Evolutionary conservation across 805 yeast species (phyloP).

Genomic region (Maudiozyma serrabonitensis): DNA sequence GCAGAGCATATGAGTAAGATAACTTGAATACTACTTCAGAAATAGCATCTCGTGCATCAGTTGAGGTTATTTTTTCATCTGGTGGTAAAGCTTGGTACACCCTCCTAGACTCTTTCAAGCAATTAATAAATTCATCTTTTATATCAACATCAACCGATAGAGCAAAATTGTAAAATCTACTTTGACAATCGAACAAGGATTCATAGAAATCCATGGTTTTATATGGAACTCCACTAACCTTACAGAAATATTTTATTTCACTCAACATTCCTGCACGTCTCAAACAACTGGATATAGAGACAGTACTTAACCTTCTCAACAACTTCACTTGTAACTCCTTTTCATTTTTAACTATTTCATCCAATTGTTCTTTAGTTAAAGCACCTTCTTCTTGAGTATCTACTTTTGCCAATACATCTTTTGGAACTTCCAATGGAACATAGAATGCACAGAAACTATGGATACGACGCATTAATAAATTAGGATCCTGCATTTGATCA

Average conservation of each 20-base stretch:
- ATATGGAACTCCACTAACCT: slow-evolving; percentile 13
- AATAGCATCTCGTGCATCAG: slow-evolving; percentile 27
- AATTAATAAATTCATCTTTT: slow-evolving; percentile 30
- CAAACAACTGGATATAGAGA: slow-evolving; percentile 35
- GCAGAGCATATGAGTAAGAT: slow-evolving; percentile 29
- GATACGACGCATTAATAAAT: slow-evolving; percentile 49
- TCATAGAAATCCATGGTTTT: slow-evolving; percentile 17
- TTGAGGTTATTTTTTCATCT: slow-evolving; percentile 22
- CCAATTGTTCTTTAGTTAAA: slow-evolving; percentile 30
- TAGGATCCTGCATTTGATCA: slow-evolving; percentile 25
- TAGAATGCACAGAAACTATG: slow-evolving; percentile 56
- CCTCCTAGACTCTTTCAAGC: slow-evolving; percentile 30
- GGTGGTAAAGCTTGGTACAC: slow-evolving; percentile 33
- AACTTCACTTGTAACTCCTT: slow-evolving; percentile 53
- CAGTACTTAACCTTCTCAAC: slow-evolving; percentile 52
- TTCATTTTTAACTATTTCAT: slow-evolving; percentile 45
- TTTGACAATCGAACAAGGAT: slow-evolving; percentile 27
- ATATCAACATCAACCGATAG: slow-evolving; percentile 59
- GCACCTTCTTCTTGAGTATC: slow-evolving; percentile 10
- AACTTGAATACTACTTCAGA: slow-evolving; percentile 31
- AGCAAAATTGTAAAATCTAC: slow-evolving; percentile 42
- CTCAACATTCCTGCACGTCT: slow-evolving; percentile 19
- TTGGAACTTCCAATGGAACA: slow-evolving; percentile 38
- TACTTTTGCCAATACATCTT: slow-evolving; percentile 16
- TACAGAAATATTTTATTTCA: slow-evolving; percentile 19